These are phyloP conservation scores for Venturia nashicola DNA, from an alignment of 2,329 filamentous ascomycete species.

Conservation along the genomic window DNA sequence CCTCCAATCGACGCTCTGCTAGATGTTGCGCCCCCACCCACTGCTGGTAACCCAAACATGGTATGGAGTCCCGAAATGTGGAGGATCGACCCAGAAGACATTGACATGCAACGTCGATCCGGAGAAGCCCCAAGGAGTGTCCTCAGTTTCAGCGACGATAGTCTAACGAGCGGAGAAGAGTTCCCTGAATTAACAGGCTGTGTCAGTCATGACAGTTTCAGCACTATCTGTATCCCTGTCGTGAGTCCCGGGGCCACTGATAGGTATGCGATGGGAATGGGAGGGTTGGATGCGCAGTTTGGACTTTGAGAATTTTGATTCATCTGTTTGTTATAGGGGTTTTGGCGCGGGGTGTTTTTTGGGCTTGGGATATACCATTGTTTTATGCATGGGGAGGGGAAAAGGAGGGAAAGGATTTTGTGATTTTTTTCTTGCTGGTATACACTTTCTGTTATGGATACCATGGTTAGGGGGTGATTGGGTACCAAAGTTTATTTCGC, in stretches of 20 bases:
- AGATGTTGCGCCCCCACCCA: constrained; percentile 12
- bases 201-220: constrained; percentile 13
- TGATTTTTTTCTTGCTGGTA: too few species aligned
- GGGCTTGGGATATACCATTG: too few species aligned
- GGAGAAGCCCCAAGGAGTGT: constrained; percentile 36
- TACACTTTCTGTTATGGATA: too few species aligned
- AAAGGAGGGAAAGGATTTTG: too few species aligned
- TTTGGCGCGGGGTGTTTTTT: neutral
- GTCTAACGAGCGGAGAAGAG: constrained; percentile 37
- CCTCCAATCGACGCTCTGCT: constrained; percentile 25
- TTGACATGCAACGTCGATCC: neutral
- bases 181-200: constrained; percentile 15
- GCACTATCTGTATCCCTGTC: constrained; percentile 18
- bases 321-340: neutral
- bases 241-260: neutral
- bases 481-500: too few species aligned
- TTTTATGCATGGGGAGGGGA: too few species aligned
- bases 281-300: constrained; percentile 26
- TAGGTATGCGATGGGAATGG: neutral
- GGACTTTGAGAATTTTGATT: constrained; percentile 19
- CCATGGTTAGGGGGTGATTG: too few species aligned
- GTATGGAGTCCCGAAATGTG: constrained; percentile 25
- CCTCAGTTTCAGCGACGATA: constrained; percentile 48
- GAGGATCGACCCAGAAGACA: constrained; percentile 16
- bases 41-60: constrained; percentile 15